A percentile compares a stretch with the other conserved stretches of the same genome.
phyloP scores from a whole-genome alignment of 805 yeast species.

The Candida quercuum region DNA sequence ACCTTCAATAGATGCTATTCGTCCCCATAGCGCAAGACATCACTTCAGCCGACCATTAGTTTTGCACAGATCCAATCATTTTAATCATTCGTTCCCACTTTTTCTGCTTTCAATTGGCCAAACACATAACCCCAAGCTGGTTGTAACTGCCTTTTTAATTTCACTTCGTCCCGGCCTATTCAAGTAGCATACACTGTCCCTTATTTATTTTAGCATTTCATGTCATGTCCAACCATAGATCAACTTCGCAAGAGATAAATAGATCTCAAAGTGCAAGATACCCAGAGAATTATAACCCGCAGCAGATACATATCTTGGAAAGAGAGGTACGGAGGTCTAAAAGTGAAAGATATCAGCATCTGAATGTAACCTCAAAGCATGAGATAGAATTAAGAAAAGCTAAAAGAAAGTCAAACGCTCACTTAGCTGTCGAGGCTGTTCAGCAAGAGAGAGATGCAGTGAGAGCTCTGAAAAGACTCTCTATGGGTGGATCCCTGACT shows the following conservation, averaged over 20 bases:
- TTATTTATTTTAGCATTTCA: too few relatives aligned
- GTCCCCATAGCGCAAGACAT: too few relatives aligned
- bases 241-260: background rate
- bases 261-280: background rate
- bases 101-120: too few relatives aligned
- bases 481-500: conserved; percentile 49
- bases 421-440: conserved; percentile 69
- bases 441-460: conserved; percentile 72
- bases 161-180: too few relatives aligned
- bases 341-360: background rate
- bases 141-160: too few relatives aligned
- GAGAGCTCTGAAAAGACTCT: conserved; percentile 65
- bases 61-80: too few relatives aligned
- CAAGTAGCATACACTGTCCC: too few relatives aligned
- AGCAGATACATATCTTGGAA: background rate
- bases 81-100: too few relatives aligned
- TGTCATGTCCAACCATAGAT: conserved; percentile 1
- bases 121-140: too few relatives aligned
- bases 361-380: background rate
- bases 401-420: conserved; percentile 38
- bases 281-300: background rate
- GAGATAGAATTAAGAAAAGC: conserved; percentile 9
- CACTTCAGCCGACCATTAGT: too few relatives aligned
- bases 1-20: too few relatives aligned
- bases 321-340: background rate